A percentile compares a stretch with the other conserved stretches of the same genome.
These are phyloP conservation scores for Aspergillus avenaceus DNA, from an alignment of 495 filamentous ascomycete genomes.

Conservation along the genomic window DNA sequence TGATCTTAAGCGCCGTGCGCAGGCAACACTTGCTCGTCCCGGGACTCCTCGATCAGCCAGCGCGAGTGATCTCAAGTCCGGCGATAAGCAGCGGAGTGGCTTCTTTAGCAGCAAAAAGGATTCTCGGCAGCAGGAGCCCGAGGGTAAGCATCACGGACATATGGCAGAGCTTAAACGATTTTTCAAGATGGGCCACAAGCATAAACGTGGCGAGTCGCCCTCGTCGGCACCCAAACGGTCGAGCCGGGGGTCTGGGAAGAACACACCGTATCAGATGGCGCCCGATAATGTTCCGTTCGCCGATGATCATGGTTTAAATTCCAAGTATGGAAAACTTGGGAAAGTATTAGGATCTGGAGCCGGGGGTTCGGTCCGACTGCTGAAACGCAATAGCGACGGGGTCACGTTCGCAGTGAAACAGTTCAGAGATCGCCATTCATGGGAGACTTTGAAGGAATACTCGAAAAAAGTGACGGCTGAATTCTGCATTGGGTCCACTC, in stretches of 20 bases:
- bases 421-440: slow-evolving; percentile 86
- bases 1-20: slow-evolving; percentile 45
- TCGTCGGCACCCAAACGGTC: slow-evolving; percentile 38
- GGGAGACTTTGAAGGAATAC: slow-evolving; percentile 92
- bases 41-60: slow-evolving; percentile 41
- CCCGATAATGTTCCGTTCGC: slow-evolving; percentile 77
- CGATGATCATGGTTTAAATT: slow-evolving; percentile 85
- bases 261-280: slow-evolving; percentile 55
- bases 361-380: slow-evolving; percentile 88
- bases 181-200: slow-evolving; percentile 69
- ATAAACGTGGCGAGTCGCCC: slow-evolving; percentile 63
- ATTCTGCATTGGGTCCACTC: slow-evolving; percentile 94
- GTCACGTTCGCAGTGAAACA: slow-evolving; percentile 97
- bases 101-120: slow-evolving; percentile 46
- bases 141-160: slow-evolving; percentile 59
- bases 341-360: slow-evolving; percentile 91
- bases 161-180: slow-evolving; percentile 95
- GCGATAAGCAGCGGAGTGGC: slow-evolving; percentile 40
- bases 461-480: slow-evolving; percentile 99
- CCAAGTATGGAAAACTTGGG: slow-evolving; percentile 93
- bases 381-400: slow-evolving; percentile 87
- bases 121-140: slow-evolving; percentile 35
- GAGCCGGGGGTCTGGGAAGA: slow-evolving; percentile 46
- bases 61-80: slow-evolving; percentile 42
- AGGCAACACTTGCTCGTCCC: slow-evolving; percentile 28